phyloP scores from a whole-genome alignment of 2,329 filamentous ascomycete genomes.

The Trichoderma oligosporum region DNA sequence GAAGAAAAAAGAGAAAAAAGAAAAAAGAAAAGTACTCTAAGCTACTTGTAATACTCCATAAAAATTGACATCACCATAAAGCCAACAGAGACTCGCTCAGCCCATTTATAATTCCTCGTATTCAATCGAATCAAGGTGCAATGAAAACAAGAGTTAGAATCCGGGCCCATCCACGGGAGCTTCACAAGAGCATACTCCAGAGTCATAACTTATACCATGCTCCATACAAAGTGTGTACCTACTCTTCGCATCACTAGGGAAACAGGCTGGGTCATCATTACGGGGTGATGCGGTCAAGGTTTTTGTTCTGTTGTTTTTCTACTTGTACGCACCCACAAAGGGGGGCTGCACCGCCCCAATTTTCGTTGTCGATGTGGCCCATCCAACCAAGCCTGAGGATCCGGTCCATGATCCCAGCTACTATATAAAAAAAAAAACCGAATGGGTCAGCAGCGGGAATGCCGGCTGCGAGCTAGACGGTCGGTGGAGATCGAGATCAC shows the following conservation, averaged over 20 bases:
- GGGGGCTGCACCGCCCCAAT: constrained; percentile 17
- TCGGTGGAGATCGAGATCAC: constrained; percentile 17
- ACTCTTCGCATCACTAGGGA: not conserved
- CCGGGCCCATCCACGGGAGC: not conserved
- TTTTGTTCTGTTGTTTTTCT: not conserved
- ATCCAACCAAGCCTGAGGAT: too few relatives aligned
- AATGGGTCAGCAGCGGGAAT: constrained; percentile 12
- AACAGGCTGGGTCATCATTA: not conserved
- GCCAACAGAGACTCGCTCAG: too few relatives aligned
- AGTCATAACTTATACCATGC: too few relatives aligned
- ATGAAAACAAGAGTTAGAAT: too few relatives aligned
- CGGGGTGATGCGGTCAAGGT: not conserved
- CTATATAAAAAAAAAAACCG: not conserved
- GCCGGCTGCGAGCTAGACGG: constrained; percentile 6
- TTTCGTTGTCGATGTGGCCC: not conserved
- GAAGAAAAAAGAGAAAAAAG: constrained; percentile 3
- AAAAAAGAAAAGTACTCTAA: too few relatives aligned
- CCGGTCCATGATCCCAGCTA: not conserved
- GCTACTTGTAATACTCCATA: too few relatives aligned
- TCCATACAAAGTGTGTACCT: not conserved
- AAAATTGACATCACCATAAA: too few relatives aligned
- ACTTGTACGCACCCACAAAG: constrained; percentile 1
- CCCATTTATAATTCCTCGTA: too few relatives aligned
- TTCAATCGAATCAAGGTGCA: too few relatives aligned
- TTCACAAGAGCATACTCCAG: too few relatives aligned